phyloP scores from a whole-genome alignment of 2,329 filamentous ascomycete genomes.

The Aureobasidium lini region DNA sequence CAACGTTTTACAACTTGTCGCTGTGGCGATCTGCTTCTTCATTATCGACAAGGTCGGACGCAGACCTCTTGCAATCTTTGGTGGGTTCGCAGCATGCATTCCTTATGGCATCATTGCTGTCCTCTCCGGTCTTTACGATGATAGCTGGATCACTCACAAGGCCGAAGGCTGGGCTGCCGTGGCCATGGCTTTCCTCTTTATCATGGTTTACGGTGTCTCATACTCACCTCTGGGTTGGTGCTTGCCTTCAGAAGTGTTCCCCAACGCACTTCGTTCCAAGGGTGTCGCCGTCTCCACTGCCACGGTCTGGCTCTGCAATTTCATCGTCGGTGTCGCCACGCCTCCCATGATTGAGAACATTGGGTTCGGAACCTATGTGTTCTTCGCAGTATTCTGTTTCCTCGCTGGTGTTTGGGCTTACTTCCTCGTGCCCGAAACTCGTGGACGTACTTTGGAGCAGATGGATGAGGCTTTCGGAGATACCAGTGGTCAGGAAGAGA shows the following conservation, averaged over 20 bases:
- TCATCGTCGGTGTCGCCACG: conserved; percentile 42
- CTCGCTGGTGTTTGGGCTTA: conserved; percentile 46
- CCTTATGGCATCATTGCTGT: conserved; percentile 26
- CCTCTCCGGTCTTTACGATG: conserved; percentile 19
- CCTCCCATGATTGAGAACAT: conserved; percentile 34
- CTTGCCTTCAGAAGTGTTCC: conserved; percentile 52
- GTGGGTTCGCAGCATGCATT: conserved; percentile 22
- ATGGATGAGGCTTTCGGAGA: conserved; percentile 18
- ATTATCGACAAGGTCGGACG: conserved; percentile 59
- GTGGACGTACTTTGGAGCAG: conserved; percentile 31
- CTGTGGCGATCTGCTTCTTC: conserved; percentile 56
- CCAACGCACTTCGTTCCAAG: conserved; percentile 53
- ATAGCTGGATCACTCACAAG: conserved; percentile 20
- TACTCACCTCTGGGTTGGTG: conserved; percentile 35
- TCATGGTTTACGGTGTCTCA: conserved; percentile 46
- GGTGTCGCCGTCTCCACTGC: conserved; percentile 54
- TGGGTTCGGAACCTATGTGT: conserved; percentile 51
- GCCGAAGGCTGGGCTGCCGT: conserved; percentile 15
- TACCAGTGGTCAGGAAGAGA: neutral
- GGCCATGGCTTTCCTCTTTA: conserved; percentile 18
- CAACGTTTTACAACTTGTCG: conserved; percentile 57
- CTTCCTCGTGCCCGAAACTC: conserved; percentile 52
- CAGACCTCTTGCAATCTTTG: conserved; percentile 44
- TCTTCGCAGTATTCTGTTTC: conserved; percentile 51
- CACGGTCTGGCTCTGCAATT: conserved; percentile 24